Evolutionary conservation across 441 rosid species (phyloP).

Genomic region (Hura crepitans): DNA sequence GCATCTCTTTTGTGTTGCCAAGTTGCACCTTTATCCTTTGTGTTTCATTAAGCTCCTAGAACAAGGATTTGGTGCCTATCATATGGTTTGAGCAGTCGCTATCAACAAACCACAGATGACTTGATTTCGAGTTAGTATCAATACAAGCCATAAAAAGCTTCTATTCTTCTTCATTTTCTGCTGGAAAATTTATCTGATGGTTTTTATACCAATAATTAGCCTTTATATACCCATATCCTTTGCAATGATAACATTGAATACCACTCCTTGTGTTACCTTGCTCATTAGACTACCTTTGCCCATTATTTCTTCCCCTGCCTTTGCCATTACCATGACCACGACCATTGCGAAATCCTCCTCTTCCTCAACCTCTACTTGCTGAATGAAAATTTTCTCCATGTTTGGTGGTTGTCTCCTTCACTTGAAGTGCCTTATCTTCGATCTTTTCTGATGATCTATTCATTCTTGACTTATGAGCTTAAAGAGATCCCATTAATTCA

Average conservation of each 20-base stretch:
- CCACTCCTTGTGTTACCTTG: neutral
- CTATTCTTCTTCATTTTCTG: neutral
- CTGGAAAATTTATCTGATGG: neutral
- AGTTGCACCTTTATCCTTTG: too few relatives aligned
- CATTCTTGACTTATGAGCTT: neutral
- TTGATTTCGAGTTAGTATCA: too few relatives aligned
- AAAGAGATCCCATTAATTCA: neutral
- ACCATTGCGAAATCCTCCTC: neutral
- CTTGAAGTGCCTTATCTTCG: neutral
- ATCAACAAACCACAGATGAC: too few relatives aligned
- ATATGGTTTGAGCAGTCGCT: too few relatives aligned
- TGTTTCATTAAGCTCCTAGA: too few relatives aligned
- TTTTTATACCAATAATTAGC: neutral
- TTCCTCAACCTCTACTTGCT: neutral
- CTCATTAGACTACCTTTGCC: neutral
- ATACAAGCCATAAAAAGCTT: neutral
- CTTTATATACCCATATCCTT: neutral
- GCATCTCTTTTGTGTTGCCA: too few relatives aligned
- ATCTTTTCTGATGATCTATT: neutral
- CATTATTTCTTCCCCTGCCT: neutral
- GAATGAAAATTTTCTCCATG: neutral
- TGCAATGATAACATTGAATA: neutral
- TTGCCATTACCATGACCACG: neutral
- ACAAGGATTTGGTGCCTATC: too few relatives aligned
- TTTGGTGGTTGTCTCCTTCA: neutral